Evolutionary conservation across 2,329 filamentous ascomycete species (phyloP).

Genomic region (Claviceps monticola): DNA sequence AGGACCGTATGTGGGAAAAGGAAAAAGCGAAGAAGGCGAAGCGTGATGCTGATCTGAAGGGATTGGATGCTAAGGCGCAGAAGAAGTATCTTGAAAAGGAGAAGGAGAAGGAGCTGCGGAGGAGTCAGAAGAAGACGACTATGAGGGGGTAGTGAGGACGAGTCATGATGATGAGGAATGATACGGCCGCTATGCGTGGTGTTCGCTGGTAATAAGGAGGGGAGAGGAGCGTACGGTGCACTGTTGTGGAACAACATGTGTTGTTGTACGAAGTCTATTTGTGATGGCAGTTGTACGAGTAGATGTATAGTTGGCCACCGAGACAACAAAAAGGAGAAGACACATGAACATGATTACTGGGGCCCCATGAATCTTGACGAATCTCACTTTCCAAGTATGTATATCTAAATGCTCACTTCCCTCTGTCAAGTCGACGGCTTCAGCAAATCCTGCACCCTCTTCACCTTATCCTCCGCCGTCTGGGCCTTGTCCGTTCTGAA

Average conservation of each 20-base stretch:
- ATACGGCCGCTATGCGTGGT: no score
- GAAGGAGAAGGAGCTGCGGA: slow-evolving; percentile 56
- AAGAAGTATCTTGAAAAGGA: slow-evolving; percentile 76
- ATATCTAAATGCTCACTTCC: neutral
- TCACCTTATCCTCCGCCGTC: slow-evolving; percentile 67
- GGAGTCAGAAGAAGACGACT: slow-evolving; percentile 40
- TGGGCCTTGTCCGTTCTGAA: slow-evolving; percentile 73
- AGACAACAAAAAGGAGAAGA: no score
- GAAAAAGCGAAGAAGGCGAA: slow-evolving; percentile 77
- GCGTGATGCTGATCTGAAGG: slow-evolving; percentile 67
- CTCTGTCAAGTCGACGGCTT: slow-evolving; percentile 10
- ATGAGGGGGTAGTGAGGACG: slow-evolving; percentile 27
- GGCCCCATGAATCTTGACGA: no score
- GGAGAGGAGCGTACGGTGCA: no score
- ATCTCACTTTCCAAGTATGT: no score
- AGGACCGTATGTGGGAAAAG: slow-evolving; percentile 58
- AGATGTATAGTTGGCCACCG: no score
- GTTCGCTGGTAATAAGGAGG: no score
- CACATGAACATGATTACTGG: no score
- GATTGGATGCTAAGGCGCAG: slow-evolving; percentile 68
- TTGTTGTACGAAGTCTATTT: no score
- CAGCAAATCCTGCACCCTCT: slow-evolving; percentile 39
- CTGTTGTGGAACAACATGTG: no score
- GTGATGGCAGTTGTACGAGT: no score
- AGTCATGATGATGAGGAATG: no score